These are phyloP conservation scores for Zygotorulaspora chibaensis DNA, from an alignment of 805 yeast genomes.

Conservation along the genomic window DNA sequence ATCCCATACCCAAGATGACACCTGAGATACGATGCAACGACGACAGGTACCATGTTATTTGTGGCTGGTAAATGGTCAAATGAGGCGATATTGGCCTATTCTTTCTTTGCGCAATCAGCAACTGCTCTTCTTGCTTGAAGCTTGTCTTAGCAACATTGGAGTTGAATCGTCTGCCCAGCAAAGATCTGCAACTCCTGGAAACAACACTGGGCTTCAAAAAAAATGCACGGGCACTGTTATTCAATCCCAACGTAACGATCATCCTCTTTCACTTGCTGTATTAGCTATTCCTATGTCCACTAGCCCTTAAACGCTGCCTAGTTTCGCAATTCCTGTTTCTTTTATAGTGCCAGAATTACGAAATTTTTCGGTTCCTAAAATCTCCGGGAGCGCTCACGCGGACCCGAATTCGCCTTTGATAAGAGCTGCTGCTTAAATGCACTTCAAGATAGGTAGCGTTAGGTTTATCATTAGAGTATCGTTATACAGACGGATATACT, in stretches of 20 bases:
- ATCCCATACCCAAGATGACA: slow-evolving; percentile 70
- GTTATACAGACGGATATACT: not conserved
- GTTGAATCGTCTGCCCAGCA: slow-evolving; percentile 10
- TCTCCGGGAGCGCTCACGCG: slow-evolving; percentile 2
- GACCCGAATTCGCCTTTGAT: slow-evolving; percentile 1
- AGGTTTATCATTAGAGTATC: slow-evolving; percentile 1
- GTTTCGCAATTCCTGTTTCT: too few species aligned
- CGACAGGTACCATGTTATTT: slow-evolving; percentile 79
- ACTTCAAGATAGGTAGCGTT: not conserved
- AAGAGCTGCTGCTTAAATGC: not conserved
- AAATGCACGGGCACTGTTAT: slow-evolving; percentile 7
- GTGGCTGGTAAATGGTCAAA: slow-evolving; percentile 84
- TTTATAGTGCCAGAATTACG: too few species aligned
- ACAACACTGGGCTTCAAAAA: slow-evolving; percentile 10
- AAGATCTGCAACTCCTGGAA: slow-evolving; percentile 11
- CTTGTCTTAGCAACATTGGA: slow-evolving; percentile 12
- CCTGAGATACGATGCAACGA: slow-evolving; percentile 85
- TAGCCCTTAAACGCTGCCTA: not conserved
- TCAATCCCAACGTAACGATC: slow-evolving; percentile 18
- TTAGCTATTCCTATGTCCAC: not conserved
- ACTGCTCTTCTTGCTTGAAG: slow-evolving; percentile 56
- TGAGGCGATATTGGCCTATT: slow-evolving; percentile 92
- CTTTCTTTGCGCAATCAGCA: slow-evolving; percentile 75
- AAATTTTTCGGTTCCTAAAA: not conserved
- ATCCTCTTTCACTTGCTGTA: slow-evolving; percentile 3